Evolutionary conservation across 805 yeast genomes (phyloP).

Genomic region (Ogataea henricii): DNA sequence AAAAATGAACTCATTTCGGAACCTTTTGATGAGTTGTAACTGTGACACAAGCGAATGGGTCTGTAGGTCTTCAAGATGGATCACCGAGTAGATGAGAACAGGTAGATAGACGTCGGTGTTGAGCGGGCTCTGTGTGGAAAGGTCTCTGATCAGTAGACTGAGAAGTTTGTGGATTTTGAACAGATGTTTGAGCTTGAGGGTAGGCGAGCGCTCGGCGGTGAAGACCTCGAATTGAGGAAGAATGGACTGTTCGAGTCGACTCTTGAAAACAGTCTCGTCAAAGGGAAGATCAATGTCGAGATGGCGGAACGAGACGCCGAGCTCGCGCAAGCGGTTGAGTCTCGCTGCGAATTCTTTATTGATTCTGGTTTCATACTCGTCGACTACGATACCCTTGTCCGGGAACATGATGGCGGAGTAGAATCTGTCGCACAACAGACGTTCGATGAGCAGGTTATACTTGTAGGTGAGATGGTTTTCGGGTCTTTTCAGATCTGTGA

Average conservation of each 20-base stretch:
- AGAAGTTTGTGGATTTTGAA: constrained; percentile 33
- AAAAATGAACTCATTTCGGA: constrained; percentile 33
- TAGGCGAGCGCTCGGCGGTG: constrained; percentile 37
- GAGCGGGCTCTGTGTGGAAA: constrained; percentile 16
- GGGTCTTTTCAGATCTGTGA: constrained; percentile 25
- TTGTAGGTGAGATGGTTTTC: constrained; percentile 21
- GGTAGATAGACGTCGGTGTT: constrained; percentile 40
- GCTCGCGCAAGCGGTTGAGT: constrained; percentile 26
- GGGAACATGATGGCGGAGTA: constrained; percentile 38
- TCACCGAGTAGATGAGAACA: constrained; percentile 35
- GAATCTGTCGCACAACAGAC: constrained; percentile 36
- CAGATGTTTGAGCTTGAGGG: constrained; percentile 35
- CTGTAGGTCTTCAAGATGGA: constrained; percentile 32
- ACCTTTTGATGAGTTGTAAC: constrained; percentile 36
- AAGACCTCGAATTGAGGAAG: constrained; percentile 35
- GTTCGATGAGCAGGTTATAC: constrained; percentile 34
- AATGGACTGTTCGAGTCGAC: constrained; percentile 24
- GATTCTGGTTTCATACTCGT: constrained; percentile 32
- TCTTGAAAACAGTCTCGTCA: constrained; percentile 27
- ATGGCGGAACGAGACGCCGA: constrained; percentile 27
- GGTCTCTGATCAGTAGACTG: constrained; percentile 26
- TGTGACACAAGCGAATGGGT: constrained; percentile 34
- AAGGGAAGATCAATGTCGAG: constrained; percentile 35
- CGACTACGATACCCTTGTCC: constrained; percentile 30
- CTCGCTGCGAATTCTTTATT: constrained; percentile 31